Evolutionary conservation across 1,284 basidiomycete species (phyloP).

Genomic region (Apiotrichum montevideense): DNA sequence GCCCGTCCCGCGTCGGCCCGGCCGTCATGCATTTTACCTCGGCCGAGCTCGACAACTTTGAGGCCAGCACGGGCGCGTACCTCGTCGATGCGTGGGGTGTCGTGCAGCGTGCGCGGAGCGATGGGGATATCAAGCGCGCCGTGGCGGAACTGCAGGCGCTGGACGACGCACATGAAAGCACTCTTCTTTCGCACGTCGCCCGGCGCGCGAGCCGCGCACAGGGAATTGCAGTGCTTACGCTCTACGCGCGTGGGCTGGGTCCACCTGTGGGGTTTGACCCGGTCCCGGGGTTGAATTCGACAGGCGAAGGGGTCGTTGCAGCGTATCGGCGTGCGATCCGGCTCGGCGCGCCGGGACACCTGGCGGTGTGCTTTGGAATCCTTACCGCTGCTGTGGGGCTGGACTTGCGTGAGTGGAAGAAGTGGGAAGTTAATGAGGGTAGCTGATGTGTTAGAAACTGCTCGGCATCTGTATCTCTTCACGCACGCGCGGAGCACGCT

Average conservation of each 20-base stretch:
- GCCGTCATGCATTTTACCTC: conserved; percentile 37
- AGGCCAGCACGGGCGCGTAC: conserved; percentile 67
- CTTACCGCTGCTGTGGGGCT: conserved; percentile 71
- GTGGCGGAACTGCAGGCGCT: conserved; percentile 38
- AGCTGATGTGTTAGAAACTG: conserved; percentile 53
- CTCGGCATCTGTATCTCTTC: conserved; percentile 80
- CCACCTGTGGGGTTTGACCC: conserved; percentile 45
- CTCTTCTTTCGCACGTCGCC: conserved; percentile 83
- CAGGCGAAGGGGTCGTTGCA: conserved; percentile 51
- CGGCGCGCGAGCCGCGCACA: conserved; percentile 83
- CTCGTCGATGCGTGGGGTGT: conserved; percentile 60
- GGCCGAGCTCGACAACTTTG: conserved; percentile 56
- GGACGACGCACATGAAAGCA: conserved; percentile 73
- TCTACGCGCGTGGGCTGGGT: conserved; percentile 77
- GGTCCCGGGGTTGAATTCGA: background rate
- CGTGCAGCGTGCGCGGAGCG: conserved; percentile 8
- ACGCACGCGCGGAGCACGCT: conserved; percentile 83
- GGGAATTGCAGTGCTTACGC: conserved; percentile 83
- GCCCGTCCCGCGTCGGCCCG: conserved; percentile 4
- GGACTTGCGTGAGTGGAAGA: conserved; percentile 56
- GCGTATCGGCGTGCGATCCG: conserved; percentile 63
- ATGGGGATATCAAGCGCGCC: background rate
- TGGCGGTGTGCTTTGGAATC: conserved; percentile 84
- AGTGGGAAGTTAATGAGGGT: background rate
- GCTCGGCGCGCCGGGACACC: conserved; percentile 66